These are phyloP conservation scores for Echites panduratus DNA, from an alignment of 257 asterid genomes.

Conservation along the genomic window DNA sequence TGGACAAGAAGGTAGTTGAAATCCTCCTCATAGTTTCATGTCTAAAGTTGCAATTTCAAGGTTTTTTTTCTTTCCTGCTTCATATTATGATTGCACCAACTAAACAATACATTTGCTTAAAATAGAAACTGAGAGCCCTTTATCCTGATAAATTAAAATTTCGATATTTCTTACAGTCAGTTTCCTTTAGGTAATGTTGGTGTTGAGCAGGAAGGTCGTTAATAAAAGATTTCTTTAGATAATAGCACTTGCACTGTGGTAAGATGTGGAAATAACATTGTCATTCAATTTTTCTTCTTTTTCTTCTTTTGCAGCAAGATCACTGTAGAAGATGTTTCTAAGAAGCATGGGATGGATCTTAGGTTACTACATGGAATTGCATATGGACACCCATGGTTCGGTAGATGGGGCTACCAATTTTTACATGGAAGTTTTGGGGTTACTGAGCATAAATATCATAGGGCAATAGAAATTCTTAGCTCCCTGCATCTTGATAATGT, in stretches of 20 bases:
- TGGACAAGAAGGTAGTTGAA: too few species aligned
- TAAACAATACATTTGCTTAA: not conserved
- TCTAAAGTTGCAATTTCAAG: not conserved
- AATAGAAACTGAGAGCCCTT: not conserved
- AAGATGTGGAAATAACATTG: too few species aligned
- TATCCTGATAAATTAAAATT: not conserved
- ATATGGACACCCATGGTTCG: conserved; percentile 89
- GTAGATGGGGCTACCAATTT: conserved; percentile 84
- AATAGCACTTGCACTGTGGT: too few species aligned
- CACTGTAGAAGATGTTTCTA: conserved; percentile 78
- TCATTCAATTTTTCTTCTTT: too few species aligned
- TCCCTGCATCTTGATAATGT: conserved; percentile 61
- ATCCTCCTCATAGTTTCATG: conserved; percentile 1
- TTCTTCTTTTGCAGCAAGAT: conserved; percentile 46
- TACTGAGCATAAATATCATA: conserved; percentile 53
- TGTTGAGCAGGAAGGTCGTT: too few species aligned
- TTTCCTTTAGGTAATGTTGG: too few species aligned
- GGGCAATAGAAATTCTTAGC: conserved; percentile 57
- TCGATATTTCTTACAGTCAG: too few species aligned
- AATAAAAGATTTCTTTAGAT: too few species aligned
- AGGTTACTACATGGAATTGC: conserved; percentile 79
- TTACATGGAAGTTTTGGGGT: conserved; percentile 88
- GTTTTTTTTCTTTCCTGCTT: not conserved
- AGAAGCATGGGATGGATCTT: conserved; percentile 65
- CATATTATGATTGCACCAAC: not conserved